Base-by-base conservation (phyloP, 1,139 yeast genomes). In the Sugiyamaella neomexicana region DNA sequence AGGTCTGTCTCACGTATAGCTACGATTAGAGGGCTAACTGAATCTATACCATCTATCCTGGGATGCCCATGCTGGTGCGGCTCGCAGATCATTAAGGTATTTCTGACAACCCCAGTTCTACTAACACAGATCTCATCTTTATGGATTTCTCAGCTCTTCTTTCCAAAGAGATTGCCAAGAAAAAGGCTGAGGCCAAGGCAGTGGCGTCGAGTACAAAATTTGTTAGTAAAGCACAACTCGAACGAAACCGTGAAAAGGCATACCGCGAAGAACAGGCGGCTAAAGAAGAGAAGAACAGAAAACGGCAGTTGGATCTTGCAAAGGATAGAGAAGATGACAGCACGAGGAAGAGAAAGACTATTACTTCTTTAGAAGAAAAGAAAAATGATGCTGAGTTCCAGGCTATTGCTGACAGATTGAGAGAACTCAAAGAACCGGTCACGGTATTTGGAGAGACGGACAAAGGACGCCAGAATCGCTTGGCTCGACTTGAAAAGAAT, bases 381-480 rank as follows among this genome's bases (percentile, higher is more conserved):
- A 29, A 83, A n/a, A 12, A 5, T 25, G 12, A 25, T 12, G 10
- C 20, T 37, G 13, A 34, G 7, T 13, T 12, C 31, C 34, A 80
- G 16, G 83, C 86, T 7, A 72, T 75, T 52, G 56, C 58, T 6
- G 67, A 20, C 25, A 20, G 72, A 53, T 72, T 87, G 47, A 66
- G 78, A 43, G 66, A 66, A 27, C 62, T 81, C 15, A 59, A 54
- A 5, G 65, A 63, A 47, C 71, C 89, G 1, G 74, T 75, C 13
- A 73, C 78, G 0, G 60, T 71, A 13, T 76, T 75, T 58, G 84
- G 82, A 0, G 95, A 87, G 67, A 48, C 62, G 2, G 62, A 62
- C 29, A 53, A 54, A 13, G 62, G 57, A 2, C 56, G 63, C 29
- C 46, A 55, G 16, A 54, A 55, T n/a, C 58, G 72, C 13, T 57